These are phyloP conservation scores for Heimioporus sp. DNA, from an alignment of 768 basidiomycete species.

Conservation along the genomic window DNA sequence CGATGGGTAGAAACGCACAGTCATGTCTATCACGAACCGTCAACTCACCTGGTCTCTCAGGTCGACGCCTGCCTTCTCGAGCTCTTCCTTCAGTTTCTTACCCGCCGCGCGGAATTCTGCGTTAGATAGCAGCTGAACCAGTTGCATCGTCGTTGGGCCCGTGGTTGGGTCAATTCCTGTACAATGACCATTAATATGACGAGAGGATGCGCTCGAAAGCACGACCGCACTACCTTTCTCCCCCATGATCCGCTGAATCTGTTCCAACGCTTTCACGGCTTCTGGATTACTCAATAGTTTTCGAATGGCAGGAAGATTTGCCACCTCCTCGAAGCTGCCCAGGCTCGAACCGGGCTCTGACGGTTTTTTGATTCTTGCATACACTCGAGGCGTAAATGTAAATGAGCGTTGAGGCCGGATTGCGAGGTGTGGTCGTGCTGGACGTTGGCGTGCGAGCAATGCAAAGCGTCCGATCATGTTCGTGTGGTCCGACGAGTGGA, in stretches of 20 bases:
- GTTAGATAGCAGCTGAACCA: conserved; percentile 53
- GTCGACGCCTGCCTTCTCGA: conserved; percentile 62
- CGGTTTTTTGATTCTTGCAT: conserved; percentile 25
- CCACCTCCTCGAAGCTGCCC: conserved; percentile 39
- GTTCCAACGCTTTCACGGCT: conserved; percentile 46
- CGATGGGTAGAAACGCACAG: not conserved
- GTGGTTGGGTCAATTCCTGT: conserved; percentile 49
- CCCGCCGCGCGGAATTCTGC: conserved; percentile 51
- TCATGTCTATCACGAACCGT: not conserved
- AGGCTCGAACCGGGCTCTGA: conserved; percentile 36
- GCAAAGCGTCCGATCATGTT: conserved; percentile 17
- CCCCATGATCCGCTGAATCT: conserved; percentile 44
- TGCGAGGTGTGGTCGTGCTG: conserved; percentile 7
- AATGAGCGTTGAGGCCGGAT: conserved; percentile 25
- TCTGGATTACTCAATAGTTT: conserved; percentile 51
- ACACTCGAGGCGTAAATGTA: conserved; percentile 27
- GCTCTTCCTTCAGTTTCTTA: conserved; percentile 44
- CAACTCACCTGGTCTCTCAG: conserved; percentile 48
- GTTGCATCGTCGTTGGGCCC: conserved; percentile 49
- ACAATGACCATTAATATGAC: not conserved
- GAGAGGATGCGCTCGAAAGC: not conserved
- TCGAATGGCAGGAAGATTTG: conserved; percentile 41
- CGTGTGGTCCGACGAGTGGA: conserved; percentile 18
- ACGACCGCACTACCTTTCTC: conserved; percentile 41
- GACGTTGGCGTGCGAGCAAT: conserved; percentile 12